Percentiles rank a stretch among this genome's conserved stretches.
phyloP scores from a whole-genome alignment of 441 rosid species.

The Adansonia madagascariensis region DNA sequence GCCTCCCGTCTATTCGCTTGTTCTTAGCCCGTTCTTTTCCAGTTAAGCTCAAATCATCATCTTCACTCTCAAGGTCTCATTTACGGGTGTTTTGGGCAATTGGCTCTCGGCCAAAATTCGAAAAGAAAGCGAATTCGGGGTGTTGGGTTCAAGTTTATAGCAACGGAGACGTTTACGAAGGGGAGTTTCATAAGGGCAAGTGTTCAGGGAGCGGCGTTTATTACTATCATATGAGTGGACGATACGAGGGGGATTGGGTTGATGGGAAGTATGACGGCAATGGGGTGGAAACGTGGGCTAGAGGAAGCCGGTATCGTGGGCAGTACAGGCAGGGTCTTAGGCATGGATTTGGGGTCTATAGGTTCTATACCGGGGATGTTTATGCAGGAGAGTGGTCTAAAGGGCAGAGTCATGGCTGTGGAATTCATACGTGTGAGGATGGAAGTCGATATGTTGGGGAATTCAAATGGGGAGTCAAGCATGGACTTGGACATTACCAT shows the following conservation, averaged over 20 bases:
- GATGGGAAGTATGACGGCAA: constrained; percentile 83
- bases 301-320: constrained; percentile 85
- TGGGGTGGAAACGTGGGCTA: constrained; percentile 90
- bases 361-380: constrained; percentile 86
- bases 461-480: constrained; percentile 92
- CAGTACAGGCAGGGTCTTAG: constrained; percentile 80
- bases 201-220: constrained; percentile 86
- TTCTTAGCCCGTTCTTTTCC: constrained; percentile 78
- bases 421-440: constrained; percentile 88
- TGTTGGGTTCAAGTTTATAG: constrained; percentile 82
- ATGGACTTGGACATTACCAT: constrained; percentile 87
- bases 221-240: constrained; percentile 82
- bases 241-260: constrained; percentile 86
- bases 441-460: constrained; percentile 86
- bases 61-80: constrained; percentile 41
- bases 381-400: constrained; percentile 91
- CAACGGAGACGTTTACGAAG: constrained; percentile 88
- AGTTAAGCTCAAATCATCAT: constrained; percentile 47
- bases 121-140: constrained; percentile 64
- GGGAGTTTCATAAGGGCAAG: constrained; percentile 78
- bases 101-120: constrained; percentile 69
- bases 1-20: constrained; percentile 77
- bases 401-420: constrained; percentile 91
- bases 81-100: constrained; percentile 86
- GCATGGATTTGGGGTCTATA: constrained; percentile 78